phyloP scores from a whole-genome alignment of 2,329 filamentous ascomycete species.

The Fusarium chuoi region DNA sequence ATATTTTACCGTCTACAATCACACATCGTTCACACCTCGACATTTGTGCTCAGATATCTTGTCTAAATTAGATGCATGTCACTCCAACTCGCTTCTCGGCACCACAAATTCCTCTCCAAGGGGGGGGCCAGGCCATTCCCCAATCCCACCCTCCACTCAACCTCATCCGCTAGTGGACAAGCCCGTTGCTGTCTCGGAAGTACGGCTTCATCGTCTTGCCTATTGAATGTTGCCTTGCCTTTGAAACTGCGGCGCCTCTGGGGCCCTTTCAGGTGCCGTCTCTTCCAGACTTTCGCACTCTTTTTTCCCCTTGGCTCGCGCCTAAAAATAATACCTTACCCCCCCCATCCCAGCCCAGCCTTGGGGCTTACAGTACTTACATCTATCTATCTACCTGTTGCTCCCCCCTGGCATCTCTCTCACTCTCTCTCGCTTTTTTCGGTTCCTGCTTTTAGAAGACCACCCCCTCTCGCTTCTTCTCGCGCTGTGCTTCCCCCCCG shows the following conservation, averaged over 20 bases:
- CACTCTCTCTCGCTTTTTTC: not conserved
- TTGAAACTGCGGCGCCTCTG: constrained; percentile 7
- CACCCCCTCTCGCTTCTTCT: not conserved
- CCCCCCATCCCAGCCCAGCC: not conserved
- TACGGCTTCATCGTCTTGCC: constrained; percentile 38
- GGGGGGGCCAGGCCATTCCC: not conserved
- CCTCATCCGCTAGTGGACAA: constrained; percentile 31
- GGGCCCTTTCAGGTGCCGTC: constrained; percentile 12
- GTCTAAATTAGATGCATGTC: not conserved
- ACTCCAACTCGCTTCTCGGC: constrained; percentile 31
- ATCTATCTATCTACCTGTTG: not conserved
- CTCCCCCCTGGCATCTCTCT: not conserved
- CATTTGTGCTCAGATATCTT: not conserved
- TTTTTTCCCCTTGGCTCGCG: not conserved
- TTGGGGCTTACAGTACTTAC: not conserved
- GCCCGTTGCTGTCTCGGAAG: constrained; percentile 42
- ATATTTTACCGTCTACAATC: not conserved
- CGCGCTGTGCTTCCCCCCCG: not conserved
- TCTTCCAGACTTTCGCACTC: constrained; percentile 11
- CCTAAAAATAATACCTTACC: constrained; percentile 12
- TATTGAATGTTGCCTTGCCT: constrained; percentile 11
- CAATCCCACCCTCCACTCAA: constrained; percentile 21
- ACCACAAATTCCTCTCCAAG: constrained; percentile 18
- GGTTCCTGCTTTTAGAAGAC: constrained; percentile 11
- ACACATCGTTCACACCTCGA: not conserved